Evolutionary conservation across 2,329 filamentous ascomycete species (phyloP).

Genomic region (Trichoderma pleuroti): DNA sequence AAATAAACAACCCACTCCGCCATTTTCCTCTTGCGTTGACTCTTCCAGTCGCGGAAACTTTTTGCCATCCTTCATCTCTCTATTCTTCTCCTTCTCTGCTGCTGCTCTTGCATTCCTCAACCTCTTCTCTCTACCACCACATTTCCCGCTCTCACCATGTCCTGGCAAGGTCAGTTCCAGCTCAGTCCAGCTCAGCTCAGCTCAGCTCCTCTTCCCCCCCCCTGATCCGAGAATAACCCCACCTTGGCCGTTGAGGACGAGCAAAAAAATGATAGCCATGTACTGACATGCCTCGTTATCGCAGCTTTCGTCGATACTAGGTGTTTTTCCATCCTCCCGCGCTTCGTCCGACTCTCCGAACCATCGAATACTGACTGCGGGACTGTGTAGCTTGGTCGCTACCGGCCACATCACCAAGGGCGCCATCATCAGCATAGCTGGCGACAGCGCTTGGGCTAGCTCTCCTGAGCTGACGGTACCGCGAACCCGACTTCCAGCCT

Average conservation of each 20-base stretch:
- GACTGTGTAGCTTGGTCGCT: slow-evolving; percentile 65
- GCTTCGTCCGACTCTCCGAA: neutral
- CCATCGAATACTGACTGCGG: slow-evolving; percentile 22
- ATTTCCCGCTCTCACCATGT: slow-evolving; percentile 49
- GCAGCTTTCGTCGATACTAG: slow-evolving; percentile 52
- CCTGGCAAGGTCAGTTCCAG: slow-evolving; percentile 63
- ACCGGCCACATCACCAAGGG: slow-evolving; percentile 77
- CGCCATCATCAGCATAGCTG: slow-evolving; percentile 76
- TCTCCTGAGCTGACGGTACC: slow-evolving; percentile 70
- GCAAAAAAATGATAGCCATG: neutral
- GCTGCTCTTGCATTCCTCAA: slow-evolving; percentile 3
- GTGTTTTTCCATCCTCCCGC: slow-evolving; percentile 32
- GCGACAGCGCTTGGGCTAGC: slow-evolving; percentile 76
- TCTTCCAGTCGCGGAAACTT: slow-evolving; percentile 1
- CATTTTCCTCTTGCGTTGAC: slow-evolving; percentile 7
- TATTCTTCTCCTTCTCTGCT: neutral
- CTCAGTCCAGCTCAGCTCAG: slow-evolving; percentile 12
- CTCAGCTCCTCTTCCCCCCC: slow-evolving; percentile 17
- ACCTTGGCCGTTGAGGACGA: slow-evolving; percentile 20
- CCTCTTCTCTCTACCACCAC: neutral
- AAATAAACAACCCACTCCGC: slow-evolving; percentile 19
- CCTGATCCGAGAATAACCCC: slow-evolving; percentile 27
- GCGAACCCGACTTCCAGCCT: no score
- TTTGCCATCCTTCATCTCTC: neutral
- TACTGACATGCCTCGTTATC: neutral